phyloP scores from a whole-genome alignment of 768 basidiomycete genomes.

The Rhizopogon sp. region DNA sequence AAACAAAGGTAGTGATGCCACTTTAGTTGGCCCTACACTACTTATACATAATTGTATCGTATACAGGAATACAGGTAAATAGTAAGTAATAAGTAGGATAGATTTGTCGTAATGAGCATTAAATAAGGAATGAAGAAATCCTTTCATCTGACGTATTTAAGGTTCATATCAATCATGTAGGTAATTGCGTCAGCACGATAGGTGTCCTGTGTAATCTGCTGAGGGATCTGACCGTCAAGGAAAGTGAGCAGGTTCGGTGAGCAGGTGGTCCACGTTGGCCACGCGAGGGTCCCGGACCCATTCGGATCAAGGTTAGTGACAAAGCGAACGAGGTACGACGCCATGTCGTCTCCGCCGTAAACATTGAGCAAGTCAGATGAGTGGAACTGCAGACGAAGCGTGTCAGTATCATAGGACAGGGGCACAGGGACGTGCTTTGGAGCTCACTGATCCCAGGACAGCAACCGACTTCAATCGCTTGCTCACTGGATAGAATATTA shows the following conservation, averaged over 20 bases:
- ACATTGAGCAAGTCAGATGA: constrained; percentile 24
- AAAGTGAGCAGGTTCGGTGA: constrained; percentile 15
- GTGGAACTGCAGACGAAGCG: constrained; percentile 27
- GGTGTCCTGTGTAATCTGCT: constrained; percentile 13
- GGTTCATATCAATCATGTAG: constrained; percentile 4
- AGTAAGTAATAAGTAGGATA: too few relatives aligned
- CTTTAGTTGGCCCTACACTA: too few relatives aligned
- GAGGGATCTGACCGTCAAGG: constrained; percentile 12
- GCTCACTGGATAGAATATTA: constrained; percentile 28
- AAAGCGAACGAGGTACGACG: constrained; percentile 20
- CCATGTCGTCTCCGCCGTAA: constrained; percentile 2
- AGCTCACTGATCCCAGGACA: constrained; percentile 39
- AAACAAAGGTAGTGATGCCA: too few relatives aligned
- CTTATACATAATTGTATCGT: too few relatives aligned
- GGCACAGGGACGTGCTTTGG: too few relatives aligned
- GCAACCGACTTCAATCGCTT: constrained; percentile 42
- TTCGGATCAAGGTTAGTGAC: constrained; percentile 19
- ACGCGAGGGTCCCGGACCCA: constrained; percentile 8
- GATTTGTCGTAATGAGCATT: too few relatives aligned
- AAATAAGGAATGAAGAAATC: too few relatives aligned
- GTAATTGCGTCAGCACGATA: constrained; percentile 14
- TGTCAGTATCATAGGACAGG: too few relatives aligned
- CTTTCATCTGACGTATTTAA: background rate
- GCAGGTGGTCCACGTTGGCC: constrained; percentile 15
- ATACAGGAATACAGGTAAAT: too few relatives aligned